Evolutionary conservation across 139 green algal genomes (phyloP).

Genomic region (Chlorella vulgaris): DNA sequence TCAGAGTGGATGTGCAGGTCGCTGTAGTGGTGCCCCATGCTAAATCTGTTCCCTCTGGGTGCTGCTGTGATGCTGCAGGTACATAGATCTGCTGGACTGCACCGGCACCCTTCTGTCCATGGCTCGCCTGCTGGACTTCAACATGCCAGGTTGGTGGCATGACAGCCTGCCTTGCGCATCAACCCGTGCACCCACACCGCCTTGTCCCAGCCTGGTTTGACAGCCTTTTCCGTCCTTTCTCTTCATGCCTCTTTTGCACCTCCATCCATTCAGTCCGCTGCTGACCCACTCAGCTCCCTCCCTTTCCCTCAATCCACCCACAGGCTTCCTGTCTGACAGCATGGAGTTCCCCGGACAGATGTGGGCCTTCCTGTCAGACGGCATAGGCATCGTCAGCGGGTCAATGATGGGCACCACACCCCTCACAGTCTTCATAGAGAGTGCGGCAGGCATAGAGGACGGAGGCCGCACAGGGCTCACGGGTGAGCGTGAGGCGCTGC

Average conservation of each 20-base stretch:
- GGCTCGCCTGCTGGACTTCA: constrained; percentile 72
- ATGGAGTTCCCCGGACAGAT: constrained; percentile 67
- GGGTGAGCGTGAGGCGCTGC: no score
- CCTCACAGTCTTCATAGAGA: constrained; percentile 78
- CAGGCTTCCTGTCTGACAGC: constrained; percentile 69
- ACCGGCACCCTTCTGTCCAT: constrained; percentile 82
- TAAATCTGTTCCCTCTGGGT: no score
- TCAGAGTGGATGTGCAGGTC: no score
- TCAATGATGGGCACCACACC: constrained; percentile 76
- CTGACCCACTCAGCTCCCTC: neutral
- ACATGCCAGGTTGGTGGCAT: constrained; percentile 58
- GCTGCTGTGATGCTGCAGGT: constrained; percentile 36
- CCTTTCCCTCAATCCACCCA: neutral
- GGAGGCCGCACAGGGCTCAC: constrained; percentile 69
- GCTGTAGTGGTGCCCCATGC: no score
- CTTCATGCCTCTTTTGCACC: no score
- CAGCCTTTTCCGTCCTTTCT: no score
- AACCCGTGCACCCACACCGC: neutral
- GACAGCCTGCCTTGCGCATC: neutral
- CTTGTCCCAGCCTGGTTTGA: no score
- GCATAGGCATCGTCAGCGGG: constrained; percentile 69
- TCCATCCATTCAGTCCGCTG: no score
- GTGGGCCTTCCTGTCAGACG: constrained; percentile 70
- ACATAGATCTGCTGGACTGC: constrained; percentile 83
- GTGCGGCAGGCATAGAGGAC: constrained; percentile 73